A percentile compares a stretch with the other conserved stretches of the same genome.
These are phyloP conservation scores for Sambucus nigra DNA, from an alignment of 129 eudicot genomes.

Conservation along the genomic window DNA sequence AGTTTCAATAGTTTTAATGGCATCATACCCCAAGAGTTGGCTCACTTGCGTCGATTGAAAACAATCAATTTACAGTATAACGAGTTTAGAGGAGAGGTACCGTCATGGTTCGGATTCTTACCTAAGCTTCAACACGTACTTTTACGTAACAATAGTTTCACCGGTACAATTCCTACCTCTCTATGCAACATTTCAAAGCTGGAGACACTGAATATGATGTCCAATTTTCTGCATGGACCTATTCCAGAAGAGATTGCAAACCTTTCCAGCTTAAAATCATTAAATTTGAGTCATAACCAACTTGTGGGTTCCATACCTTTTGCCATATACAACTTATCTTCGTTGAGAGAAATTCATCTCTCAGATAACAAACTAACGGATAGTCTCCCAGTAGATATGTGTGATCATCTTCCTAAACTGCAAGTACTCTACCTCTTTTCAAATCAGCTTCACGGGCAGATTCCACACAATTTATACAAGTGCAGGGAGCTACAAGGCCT, in stretches of 20 bases:
- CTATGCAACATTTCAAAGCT: conserved; percentile 19
- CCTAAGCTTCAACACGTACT: conserved; percentile 11
- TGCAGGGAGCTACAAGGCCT: conserved; percentile 22
- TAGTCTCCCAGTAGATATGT: conserved; percentile 11
- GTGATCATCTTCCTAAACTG: background rate
- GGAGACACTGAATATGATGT: conserved; percentile 2
- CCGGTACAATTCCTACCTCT: conserved; percentile 19
- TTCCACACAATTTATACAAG: conserved; percentile 18
- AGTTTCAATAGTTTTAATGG: conserved; percentile 23
- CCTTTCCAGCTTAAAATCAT: background rate
- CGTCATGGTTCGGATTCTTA: conserved; percentile 9
- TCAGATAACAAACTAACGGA: conserved; percentile 11
- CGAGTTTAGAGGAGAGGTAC: too few species aligned
- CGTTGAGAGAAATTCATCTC: background rate
- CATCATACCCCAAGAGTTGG: conserved; percentile 15
- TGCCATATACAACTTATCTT: conserved; percentile 21
- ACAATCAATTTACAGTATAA: too few species aligned
- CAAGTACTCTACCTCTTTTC: background rate
- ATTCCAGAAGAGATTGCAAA: conserved; percentile 24
- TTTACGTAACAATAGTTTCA: conserved; percentile 15
- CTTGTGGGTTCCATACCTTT: conserved; percentile 28
- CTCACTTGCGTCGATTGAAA: conserved; percentile 11
- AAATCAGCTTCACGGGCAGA: conserved; percentile 21
- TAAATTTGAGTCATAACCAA: conserved; percentile 9
- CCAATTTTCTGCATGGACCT: conserved; percentile 19